A percentile compares a stretch with the other conserved stretches of the same genome.
These are phyloP conservation scores for Penicillium waksmanii DNA, from an alignment of 495 filamentous ascomycete genomes.

Conservation along the genomic window DNA sequence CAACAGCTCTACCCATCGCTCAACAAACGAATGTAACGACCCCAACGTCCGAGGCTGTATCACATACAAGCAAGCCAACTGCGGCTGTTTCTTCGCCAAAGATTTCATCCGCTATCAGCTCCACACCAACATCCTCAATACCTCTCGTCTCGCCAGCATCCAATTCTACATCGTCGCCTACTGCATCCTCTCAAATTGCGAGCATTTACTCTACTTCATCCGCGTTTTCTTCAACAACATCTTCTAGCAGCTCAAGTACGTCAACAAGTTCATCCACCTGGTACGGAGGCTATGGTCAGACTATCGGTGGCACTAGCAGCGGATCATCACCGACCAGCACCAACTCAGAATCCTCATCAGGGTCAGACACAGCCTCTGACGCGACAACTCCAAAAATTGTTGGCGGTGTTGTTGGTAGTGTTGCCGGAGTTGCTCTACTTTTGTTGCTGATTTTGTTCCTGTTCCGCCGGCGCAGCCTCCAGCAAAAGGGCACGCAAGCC, in stretches of 20 bases:
- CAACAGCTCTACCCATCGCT: constrained; percentile 5
- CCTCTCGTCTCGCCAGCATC: constrained; percentile 19
- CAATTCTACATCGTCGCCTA: constrained; percentile 18
- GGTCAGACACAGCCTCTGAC: constrained; percentile 23
- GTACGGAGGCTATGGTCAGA: constrained; percentile 11
- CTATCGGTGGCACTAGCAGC: constrained; percentile 15
- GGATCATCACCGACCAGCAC: constrained; percentile 24
- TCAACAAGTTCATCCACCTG: constrained; percentile 14
- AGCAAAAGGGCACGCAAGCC: constrained; percentile 24
- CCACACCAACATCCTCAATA: constrained; percentile 16
- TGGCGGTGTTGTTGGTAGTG: constrained; percentile 67
- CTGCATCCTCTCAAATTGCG: constrained; percentile 4
- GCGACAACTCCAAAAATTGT: constrained; percentile 49
- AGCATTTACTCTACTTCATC: neutral
- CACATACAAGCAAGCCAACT: constrained; percentile 11
- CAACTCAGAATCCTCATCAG: constrained; percentile 19
- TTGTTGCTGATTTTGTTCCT: constrained; percentile 57
- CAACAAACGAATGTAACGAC: constrained; percentile 8
- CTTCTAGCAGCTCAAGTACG: neutral
- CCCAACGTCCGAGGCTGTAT: constrained; percentile 6
- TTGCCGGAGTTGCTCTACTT: constrained; percentile 65
- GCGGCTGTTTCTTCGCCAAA: constrained; percentile 15
- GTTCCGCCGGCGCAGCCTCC: constrained; percentile 53
- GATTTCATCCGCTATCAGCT: constrained; percentile 11
- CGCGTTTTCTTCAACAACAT: neutral